Evolutionary conservation across 106 monocot genomes (phyloP).

Genomic region (Allium sativum): DNA sequence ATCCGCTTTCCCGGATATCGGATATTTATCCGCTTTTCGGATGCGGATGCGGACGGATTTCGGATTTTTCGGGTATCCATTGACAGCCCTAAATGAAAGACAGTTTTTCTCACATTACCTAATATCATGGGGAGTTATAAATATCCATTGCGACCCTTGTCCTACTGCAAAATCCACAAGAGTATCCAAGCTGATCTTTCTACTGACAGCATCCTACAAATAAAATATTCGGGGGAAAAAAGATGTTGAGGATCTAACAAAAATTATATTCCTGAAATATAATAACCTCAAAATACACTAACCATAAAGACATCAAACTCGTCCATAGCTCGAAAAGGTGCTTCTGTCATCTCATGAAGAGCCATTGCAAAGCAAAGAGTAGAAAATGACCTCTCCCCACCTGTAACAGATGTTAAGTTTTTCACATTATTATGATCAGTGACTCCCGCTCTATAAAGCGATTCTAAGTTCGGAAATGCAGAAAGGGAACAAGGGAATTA

Average conservation of each 20-base stretch:
- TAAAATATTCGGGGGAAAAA: neutral
- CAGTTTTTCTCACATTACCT: slow-evolving; percentile 25
- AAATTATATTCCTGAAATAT: neutral
- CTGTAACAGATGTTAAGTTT: slow-evolving; percentile 9
- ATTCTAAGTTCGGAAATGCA: neutral
- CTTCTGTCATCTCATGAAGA: slow-evolving; percentile 95
- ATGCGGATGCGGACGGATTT: too few species aligned
- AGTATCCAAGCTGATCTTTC: slow-evolving; percentile 94
- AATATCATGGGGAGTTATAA: slow-evolving; percentile 95
- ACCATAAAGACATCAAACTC: slow-evolving; percentile 99
- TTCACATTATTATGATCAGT: neutral
- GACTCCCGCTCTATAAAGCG: neutral
- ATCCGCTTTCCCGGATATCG: too few species aligned
- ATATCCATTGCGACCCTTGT: slow-evolving; percentile 96
- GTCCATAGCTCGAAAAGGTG: slow-evolving; percentile 99
- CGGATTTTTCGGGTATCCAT: too few species aligned
- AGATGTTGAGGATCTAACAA: neutral
- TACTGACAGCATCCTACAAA: slow-evolving; percentile 83
- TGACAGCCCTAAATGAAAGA: neutral
- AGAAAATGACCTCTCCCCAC: slow-evolving; percentile 92
- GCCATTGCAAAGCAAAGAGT: slow-evolving; percentile 92
- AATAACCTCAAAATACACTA: slow-evolving; percentile 12
- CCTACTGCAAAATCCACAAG: slow-evolving; percentile 69
- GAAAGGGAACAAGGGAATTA: neutral
- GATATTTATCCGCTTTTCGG: too few species aligned